Conservation (phyloP, 139 green algal species). For the Edaphochlamys debaryana region DNA sequence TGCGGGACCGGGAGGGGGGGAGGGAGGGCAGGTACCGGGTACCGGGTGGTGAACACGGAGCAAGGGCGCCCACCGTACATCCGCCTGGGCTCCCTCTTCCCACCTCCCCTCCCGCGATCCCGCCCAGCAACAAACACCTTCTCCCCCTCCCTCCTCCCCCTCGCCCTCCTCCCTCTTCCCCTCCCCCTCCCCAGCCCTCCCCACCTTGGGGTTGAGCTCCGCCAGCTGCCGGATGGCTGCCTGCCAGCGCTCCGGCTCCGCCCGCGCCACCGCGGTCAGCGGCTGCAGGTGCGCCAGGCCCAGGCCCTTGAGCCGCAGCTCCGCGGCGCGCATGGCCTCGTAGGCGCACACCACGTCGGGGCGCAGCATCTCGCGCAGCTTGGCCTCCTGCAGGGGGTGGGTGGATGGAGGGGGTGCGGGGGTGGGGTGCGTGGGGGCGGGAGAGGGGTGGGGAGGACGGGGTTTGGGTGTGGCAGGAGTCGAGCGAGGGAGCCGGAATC, state of each 20-base stretch:
- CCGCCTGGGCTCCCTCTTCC: no score
- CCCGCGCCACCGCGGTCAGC: slow-evolving; percentile 8
- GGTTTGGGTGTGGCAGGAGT: not conserved
- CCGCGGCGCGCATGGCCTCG: slow-evolving; percentile 28
- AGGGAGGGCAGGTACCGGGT: not conserved
- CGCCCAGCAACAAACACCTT: no score
- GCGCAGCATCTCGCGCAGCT: slow-evolving; percentile 37
- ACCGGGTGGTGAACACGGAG: no score
- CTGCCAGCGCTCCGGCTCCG: slow-evolving; percentile 36
- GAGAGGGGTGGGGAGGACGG: not conserved
- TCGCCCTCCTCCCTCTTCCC: no score
- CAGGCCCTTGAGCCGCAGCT: slow-evolving; percentile 17
- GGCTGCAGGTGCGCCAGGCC: slow-evolving; percentile 19
- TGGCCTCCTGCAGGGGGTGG: slow-evolving; percentile 8
- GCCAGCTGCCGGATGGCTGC: slow-evolving; percentile 31
- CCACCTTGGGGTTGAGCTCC: slow-evolving; percentile 33
- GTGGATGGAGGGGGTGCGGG: not conserved
- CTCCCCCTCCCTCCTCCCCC: no score
- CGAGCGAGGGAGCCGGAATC: no score
- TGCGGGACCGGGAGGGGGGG: not conserved
- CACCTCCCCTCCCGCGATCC: no score
- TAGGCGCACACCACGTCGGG: slow-evolving; percentile 34
- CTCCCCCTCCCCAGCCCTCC: not conserved
- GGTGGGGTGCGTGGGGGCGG: no score
- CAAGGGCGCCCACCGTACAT: no score